Conservation (phyloP, 495 filamentous ascomycete species). For the Lepraria neglecta region DNA sequence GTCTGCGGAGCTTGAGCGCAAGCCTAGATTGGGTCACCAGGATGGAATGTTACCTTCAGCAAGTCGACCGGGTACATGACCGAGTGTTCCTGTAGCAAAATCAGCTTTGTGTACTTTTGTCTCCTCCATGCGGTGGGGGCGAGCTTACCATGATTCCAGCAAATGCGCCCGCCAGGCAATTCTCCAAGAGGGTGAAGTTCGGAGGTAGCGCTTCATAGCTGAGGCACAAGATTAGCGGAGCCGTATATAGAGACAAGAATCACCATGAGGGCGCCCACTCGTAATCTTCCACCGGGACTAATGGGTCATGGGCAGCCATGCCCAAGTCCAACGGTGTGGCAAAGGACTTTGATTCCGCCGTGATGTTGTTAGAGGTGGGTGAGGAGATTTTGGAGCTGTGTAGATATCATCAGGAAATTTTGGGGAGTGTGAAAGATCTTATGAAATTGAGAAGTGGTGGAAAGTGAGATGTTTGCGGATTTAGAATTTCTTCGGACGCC, state of each 20-base stretch:
- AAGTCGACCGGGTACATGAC: conserved; percentile 99
- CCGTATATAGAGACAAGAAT: background rate
- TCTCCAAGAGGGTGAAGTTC: conserved; percentile 60
- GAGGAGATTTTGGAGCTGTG: background rate
- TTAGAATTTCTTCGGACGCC: background rate
- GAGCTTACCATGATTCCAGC: conserved; percentile 85
- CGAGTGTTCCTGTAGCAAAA: conserved; percentile 59
- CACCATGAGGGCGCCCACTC: conserved; percentile 21
- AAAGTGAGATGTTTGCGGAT: conserved; percentile 2
- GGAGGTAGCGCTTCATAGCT: conserved; percentile 67
- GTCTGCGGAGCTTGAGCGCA: conserved; percentile 52
- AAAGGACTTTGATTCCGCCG: conserved; percentile 18
- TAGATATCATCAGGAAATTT: conserved; percentile 4
- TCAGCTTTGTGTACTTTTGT: conserved; percentile 21
- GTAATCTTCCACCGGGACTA: conserved; percentile 31
- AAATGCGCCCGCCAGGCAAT: conserved; percentile 93
- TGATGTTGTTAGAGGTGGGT: background rate
- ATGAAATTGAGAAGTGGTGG: background rate
- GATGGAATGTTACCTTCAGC: conserved; percentile 69
- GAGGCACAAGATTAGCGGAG: conserved; percentile 3
- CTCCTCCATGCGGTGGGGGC: conserved; percentile 14
- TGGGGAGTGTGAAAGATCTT: background rate
- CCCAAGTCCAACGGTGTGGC: conserved; percentile 23
- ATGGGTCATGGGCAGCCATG: conserved; percentile 36
- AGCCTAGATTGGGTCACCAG: conserved; percentile 1